Conservation (phyloP, 805 yeast species). For the Starmerella kuoi region DNA sequence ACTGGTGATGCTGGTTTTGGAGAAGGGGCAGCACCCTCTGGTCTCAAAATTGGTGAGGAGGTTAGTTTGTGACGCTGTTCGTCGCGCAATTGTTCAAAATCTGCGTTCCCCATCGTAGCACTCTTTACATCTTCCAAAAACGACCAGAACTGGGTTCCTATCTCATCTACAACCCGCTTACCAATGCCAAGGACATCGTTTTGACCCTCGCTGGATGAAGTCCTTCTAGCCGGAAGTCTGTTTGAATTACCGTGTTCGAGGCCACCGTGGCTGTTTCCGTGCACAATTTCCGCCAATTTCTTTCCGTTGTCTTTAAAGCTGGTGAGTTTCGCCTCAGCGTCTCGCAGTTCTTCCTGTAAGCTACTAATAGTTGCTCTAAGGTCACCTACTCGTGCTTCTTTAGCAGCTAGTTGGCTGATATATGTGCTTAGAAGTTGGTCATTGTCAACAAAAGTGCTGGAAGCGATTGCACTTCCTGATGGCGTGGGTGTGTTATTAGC, state of each 20-base stretch:
- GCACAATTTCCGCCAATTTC: slow-evolving; percentile 14
- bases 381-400: slow-evolving; percentile 31
- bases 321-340: slow-evolving; percentile 30
- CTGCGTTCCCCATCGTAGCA: slow-evolving; percentile 28
- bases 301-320: slow-evolving; percentile 20
- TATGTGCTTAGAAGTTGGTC: slow-evolving; percentile 4
- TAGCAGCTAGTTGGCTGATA: slow-evolving; percentile 28
- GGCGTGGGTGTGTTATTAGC: neutral
- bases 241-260: neutral
- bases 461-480: too few relatives aligned
- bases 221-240: neutral
- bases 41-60: neutral
- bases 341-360: slow-evolving; percentile 26
- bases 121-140: slow-evolving; percentile 29
- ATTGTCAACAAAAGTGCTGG: slow-evolving; percentile 1
- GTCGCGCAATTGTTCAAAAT: slow-evolving; percentile 5
- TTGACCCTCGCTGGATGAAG: neutral
- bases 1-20: neutral
- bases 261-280: neutral
- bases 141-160: slow-evolving; percentile 29
- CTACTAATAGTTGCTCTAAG: slow-evolving; percentile 25
- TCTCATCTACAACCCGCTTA: slow-evolving; percentile 27
- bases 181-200: slow-evolving; percentile 26
- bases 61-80: slow-evolving; percentile 2
- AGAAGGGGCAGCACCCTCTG: neutral